These are phyloP conservation scores for Ilex paraguariensis DNA, from an alignment of 305 asterid genomes.

Conservation along the genomic window DNA sequence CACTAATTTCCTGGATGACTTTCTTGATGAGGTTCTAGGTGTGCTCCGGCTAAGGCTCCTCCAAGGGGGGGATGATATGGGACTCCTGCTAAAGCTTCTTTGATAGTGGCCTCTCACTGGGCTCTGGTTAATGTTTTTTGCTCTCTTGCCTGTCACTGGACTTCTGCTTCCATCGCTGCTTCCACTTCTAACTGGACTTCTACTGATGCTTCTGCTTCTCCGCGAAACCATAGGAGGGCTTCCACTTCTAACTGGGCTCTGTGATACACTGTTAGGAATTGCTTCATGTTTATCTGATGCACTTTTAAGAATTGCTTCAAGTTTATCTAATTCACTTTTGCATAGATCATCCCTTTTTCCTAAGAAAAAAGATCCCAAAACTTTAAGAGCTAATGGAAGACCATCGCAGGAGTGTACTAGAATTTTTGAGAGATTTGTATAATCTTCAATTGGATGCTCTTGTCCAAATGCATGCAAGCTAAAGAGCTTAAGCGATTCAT, in stretches of 20 bases:
- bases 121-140: conserved; percentile 46
- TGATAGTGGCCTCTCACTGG: conserved; percentile 40
- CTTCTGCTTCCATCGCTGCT: conserved; percentile 26
- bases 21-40: conserved; percentile 51
- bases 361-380: no score
- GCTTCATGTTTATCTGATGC: not conserved
- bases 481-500: no score
- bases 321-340: no score
- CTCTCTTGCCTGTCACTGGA: conserved; percentile 52
- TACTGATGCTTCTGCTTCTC: not conserved
- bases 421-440: no score
- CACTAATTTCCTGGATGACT: conserved; percentile 47
- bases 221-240: conserved; percentile 22
- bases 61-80: conserved; percentile 53
- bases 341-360: no score
- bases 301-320: no score
- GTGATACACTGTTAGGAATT: not conserved
- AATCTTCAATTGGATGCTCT: no score
- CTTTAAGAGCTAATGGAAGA: no score
- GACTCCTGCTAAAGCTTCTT: conserved; percentile 53
- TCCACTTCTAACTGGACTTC: conserved; percentile 20
- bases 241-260: not conserved
- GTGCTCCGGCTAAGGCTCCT: conserved; percentile 48
- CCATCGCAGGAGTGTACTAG: no score
- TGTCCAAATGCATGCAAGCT: no score